A percentile compares a stretch with the other conserved stretches of the same genome.
These are phyloP conservation scores for Daldinia loculata DNA, from an alignment of 495 filamentous ascomycete species.

Conservation along the genomic window DNA sequence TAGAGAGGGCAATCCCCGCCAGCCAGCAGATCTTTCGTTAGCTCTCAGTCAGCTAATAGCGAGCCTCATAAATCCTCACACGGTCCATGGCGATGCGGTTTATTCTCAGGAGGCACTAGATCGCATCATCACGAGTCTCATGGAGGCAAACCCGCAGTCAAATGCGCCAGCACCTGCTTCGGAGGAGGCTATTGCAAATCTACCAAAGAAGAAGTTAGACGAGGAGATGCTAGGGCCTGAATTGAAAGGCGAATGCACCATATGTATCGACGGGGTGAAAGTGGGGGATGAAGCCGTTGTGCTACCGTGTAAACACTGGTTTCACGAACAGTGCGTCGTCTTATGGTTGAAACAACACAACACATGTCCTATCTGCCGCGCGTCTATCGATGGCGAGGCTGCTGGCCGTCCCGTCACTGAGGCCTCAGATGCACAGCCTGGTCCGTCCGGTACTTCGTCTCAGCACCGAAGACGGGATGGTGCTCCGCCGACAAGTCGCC, in stretches of 20 bases:
- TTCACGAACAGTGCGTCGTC: slow-evolving; percentile 79
- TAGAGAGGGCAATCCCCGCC: slow-evolving; percentile 29
- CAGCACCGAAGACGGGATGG: slow-evolving; percentile 18
- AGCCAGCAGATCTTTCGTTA: slow-evolving; percentile 37
- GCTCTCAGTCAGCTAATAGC: slow-evolving; percentile 55
- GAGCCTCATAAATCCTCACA: slow-evolving; percentile 66
- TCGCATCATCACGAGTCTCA: slow-evolving; percentile 83
- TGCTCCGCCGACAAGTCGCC: slow-evolving; percentile 11
- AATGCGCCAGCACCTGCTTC: slow-evolving; percentile 86
- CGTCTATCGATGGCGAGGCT: slow-evolving; percentile 66
- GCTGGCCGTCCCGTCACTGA: slow-evolving; percentile 32
- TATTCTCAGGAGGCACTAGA: slow-evolving; percentile 92
- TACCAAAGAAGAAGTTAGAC: slow-evolving; percentile 75
- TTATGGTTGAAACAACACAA: slow-evolving; percentile 88
- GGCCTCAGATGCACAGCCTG: slow-evolving; percentile 19
- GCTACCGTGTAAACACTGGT: slow-evolving; percentile 92
- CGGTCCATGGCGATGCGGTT: slow-evolving; percentile 81
- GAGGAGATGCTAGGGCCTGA: slow-evolving; percentile 70
- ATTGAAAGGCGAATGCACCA: slow-evolving; percentile 79
- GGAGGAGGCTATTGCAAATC: slow-evolving; percentile 71
- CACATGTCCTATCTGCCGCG: slow-evolving; percentile 88
- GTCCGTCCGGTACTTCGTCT: slow-evolving; percentile 10
- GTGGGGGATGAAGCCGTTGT: slow-evolving; percentile 77
- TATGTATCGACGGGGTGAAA: slow-evolving; percentile 89
- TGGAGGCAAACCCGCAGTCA: slow-evolving; percentile 78